phyloP scores from a whole-genome alignment of 768 basidiomycete genomes.

The Trametes cubensis region DNA sequence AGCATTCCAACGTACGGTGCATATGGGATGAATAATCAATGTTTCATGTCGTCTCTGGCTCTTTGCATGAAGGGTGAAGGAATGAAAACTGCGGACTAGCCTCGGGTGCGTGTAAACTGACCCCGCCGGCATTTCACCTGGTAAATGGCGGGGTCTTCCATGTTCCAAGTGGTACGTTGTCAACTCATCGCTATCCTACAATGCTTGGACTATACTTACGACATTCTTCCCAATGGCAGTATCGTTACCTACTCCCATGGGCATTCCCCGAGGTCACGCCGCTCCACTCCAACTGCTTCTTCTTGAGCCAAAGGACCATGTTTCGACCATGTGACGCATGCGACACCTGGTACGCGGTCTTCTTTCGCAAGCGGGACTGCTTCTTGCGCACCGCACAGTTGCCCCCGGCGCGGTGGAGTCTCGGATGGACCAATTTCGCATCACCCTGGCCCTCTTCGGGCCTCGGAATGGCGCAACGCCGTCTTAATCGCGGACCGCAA shows the following conservation, averaged over 20 bases:
- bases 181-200: no score
- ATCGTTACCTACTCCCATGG: not conserved
- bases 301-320: not conserved
- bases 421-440: conserved; percentile 21
- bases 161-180: no score
- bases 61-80: no score
- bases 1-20: no score
- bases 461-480: conserved; percentile 2
- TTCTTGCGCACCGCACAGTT: not conserved
- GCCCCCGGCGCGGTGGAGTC: conserved; percentile 12
- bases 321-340: conserved; percentile 11
- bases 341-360: not conserved
- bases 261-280: conserved; percentile 7
- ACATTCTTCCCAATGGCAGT: not conserved
- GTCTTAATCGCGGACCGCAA: not conserved
- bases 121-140: no score
- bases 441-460: conserved; percentile 9
- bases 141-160: no score
- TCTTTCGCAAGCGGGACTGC: not conserved
- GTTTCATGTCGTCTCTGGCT: no score
- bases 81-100: conserved; percentile 4
- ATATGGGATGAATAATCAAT: no score
- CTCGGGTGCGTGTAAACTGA: not conserved
- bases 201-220: no score
- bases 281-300: not conserved